These are phyloP conservation scores for Limnanthes douglasii DNA, from an alignment of 345 rosid species.

Conservation along the genomic window DNA sequence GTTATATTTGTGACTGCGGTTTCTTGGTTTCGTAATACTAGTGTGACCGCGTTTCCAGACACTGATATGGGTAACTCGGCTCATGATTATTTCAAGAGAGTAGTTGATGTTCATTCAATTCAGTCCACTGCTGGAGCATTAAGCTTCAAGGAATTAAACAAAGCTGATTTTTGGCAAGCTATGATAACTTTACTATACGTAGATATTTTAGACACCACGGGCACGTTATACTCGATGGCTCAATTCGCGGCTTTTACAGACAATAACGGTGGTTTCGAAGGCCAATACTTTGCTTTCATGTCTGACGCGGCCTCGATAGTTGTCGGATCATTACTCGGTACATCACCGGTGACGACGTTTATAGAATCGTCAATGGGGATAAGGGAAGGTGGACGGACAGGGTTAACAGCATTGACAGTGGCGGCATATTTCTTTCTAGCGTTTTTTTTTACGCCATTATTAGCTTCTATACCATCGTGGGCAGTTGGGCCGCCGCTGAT, in stretches of 20 bases:
- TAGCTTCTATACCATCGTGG: constrained; percentile 90
- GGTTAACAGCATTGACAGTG: constrained; percentile 68
- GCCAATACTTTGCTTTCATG: constrained; percentile 92
- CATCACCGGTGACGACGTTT: constrained; percentile 76
- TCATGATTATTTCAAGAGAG: constrained; percentile 55
- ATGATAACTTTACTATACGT: constrained; percentile 73
- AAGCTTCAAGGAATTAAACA: constrained; percentile 42
- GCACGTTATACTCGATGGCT: constrained; percentile 87
- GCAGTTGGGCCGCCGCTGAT: constrained; percentile 95
- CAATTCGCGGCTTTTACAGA: constrained; percentile 65
- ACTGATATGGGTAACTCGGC: constrained; percentile 45
- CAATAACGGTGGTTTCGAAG: constrained; percentile 51
- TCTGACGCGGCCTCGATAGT: constrained; percentile 78
- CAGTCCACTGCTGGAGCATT: constrained; percentile 64
- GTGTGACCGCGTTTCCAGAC: constrained; percentile 66
- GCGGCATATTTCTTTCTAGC: constrained; percentile 74
- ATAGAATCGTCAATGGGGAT: constrained; percentile 90
- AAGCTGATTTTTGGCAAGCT: constrained; percentile 78
- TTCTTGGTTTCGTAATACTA: constrained; percentile 82
- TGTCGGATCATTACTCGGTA: constrained; percentile 74
- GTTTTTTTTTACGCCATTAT: constrained; percentile 64
- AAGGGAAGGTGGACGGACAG: constrained; percentile 80
- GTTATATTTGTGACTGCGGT: constrained; percentile 68
- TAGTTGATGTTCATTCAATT: constrained; percentile 63
- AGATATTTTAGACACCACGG: constrained; percentile 78